A percentile compares a stretch with the other conserved stretches of the same genome.
Evolutionary conservation across 306 rosid genomes (phyloP).

Genomic region (Trifolium pratense): DNA sequence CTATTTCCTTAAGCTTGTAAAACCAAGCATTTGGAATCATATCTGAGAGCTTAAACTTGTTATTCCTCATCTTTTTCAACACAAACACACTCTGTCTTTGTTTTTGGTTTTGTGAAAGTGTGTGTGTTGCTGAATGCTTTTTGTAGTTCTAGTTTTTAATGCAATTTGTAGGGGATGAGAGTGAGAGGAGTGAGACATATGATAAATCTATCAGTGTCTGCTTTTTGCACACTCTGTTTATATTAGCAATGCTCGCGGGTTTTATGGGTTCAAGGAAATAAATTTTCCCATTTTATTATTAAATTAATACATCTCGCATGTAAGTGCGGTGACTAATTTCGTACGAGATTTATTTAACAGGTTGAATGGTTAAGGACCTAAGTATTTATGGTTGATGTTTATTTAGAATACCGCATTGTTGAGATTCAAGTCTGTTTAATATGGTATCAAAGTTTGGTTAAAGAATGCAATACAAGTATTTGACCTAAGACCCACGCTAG

Average conservation of each 20-base stretch:
- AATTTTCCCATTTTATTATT: no score
- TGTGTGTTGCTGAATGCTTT: slow-evolving; percentile 23
- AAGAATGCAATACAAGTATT: no score
- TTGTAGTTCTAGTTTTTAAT: slow-evolving; percentile 19
- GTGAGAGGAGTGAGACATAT: slow-evolving; percentile 10
- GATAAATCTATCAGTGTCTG: slow-evolving; percentile 28
- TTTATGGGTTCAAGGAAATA: not conserved
- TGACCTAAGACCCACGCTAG: no score
- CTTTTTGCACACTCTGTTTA: not conserved
- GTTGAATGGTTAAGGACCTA: no score
- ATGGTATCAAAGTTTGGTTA: no score
- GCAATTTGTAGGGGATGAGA: slow-evolving; percentile 22
- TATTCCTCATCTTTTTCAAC: slow-evolving; percentile 56
- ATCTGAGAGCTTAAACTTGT: slow-evolving; percentile 71
- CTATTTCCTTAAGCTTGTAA: slow-evolving; percentile 71
- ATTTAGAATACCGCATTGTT: no score
- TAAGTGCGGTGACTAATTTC: no score
- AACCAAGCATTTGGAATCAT: slow-evolving; percentile 96
- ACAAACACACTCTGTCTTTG: not conserved
- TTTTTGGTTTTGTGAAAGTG: not conserved
- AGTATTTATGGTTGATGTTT: no score
- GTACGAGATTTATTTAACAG: no score
- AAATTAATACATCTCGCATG: no score
- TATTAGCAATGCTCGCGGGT: not conserved
- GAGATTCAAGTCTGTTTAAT: no score